Percentiles rank a stretch among this genome's conserved stretches.
phyloP scores from a whole-genome alignment of 2,329 filamentous ascomycete genomes.

The Podosphaera aphanis region DNA sequence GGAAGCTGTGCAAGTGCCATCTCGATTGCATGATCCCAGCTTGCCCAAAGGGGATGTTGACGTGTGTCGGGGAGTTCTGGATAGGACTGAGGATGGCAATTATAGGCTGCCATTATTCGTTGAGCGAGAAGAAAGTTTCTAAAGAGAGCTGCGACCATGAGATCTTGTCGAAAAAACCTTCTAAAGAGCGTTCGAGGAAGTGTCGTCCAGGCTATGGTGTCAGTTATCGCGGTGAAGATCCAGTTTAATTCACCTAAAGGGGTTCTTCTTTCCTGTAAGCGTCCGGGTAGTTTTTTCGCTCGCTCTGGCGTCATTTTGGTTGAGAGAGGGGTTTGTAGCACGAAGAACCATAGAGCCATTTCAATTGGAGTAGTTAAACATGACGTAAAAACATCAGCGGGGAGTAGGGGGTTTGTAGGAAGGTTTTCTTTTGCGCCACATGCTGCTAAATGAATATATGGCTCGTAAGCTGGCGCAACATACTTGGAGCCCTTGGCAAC shows the following conservation, averaged over 20 bases:
- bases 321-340: slow-evolving; percentile 54
- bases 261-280: slow-evolving; percentile 76
- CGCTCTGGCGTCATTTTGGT: slow-evolving; percentile 51
- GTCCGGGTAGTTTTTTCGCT: slow-evolving; percentile 71
- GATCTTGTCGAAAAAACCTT: slow-evolving; percentile 87
- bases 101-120: slow-evolving; percentile 86
- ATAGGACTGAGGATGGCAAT: slow-evolving; percentile 82
- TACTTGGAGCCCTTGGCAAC: slow-evolving; percentile 60
- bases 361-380: slow-evolving; percentile 94
- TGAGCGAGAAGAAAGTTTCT: slow-evolving; percentile 89
- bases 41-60: slow-evolving; percentile 85
- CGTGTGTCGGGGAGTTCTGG: slow-evolving; percentile 86
- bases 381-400: slow-evolving; percentile 85
- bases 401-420: slow-evolving; percentile 79
- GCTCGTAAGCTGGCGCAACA: slow-evolving; percentile 45
- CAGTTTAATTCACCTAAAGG: slow-evolving; percentile 92
- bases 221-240: slow-evolving; percentile 98
- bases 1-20: slow-evolving; percentile 81
- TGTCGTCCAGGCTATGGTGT: slow-evolving; percentile 96
- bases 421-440: slow-evolving; percentile 79
- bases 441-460: slow-evolving; percentile 73
- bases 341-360: slow-evolving; percentile 91
- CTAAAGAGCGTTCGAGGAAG: slow-evolving; percentile 77
- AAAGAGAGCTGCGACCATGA: slow-evolving; percentile 97
- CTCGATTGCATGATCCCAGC: slow-evolving; percentile 92